phyloP scores from a whole-genome alignment of 2,329 filamentous ascomycete species.

The Chrysoporthe cubensis region DNA sequence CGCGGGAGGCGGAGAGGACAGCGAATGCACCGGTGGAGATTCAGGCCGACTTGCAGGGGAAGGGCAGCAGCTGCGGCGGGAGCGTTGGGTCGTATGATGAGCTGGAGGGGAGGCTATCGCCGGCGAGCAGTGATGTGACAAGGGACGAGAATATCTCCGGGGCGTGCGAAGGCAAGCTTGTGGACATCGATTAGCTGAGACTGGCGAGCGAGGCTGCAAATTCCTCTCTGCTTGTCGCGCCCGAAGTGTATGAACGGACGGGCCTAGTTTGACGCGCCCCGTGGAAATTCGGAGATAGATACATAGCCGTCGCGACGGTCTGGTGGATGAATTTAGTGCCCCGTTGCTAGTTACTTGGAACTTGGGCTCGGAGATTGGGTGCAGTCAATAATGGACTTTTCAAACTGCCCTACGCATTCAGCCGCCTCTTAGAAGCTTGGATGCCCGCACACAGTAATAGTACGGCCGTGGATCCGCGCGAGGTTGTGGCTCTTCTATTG shows the following conservation, averaged over 20 bases:
- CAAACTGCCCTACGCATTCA: too few relatives aligned
- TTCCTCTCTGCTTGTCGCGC: too few relatives aligned
- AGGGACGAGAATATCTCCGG: neutral
- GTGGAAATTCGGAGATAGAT: neutral
- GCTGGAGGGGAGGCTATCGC: neutral
- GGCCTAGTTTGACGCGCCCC: neutral
- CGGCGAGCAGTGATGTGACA: neutral
- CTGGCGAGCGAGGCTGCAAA: too few relatives aligned
- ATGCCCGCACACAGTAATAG: too few relatives aligned
- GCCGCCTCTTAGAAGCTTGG: too few relatives aligned
- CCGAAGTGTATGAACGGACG: neutral
- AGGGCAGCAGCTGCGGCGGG: neutral
- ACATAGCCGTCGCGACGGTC: neutral
- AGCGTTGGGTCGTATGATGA: neutral
- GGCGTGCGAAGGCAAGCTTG: conserved; percentile 4
- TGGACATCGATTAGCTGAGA: conserved; percentile 14
- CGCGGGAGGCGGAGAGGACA: conserved; percentile 10
- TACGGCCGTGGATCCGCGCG: too few relatives aligned
- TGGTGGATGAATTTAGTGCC: too few relatives aligned
- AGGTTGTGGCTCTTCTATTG: too few relatives aligned
- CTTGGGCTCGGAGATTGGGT: too few relatives aligned
- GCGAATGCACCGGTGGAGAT: conserved; percentile 2
- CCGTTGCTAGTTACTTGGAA: neutral
- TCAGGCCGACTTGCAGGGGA: neutral
- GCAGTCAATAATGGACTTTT: too few relatives aligned